Conservation (phyloP, 2,329 filamentous ascomycete species). For the Colletotrichum sp. region DNA sequence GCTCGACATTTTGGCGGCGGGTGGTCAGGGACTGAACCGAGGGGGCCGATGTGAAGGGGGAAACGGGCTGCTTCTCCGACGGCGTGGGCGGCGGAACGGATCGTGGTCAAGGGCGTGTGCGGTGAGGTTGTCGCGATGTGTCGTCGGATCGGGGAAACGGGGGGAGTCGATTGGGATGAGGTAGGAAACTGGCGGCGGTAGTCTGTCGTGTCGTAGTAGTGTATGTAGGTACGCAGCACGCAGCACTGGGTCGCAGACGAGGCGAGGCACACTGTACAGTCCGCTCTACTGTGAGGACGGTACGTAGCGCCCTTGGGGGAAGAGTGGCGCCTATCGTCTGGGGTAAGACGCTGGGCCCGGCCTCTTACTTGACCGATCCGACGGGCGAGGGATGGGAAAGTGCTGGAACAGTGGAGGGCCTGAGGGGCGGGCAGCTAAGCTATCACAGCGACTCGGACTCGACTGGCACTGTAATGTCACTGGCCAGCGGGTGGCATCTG, state of each 20-base stretch:
- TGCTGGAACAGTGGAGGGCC: background rate
- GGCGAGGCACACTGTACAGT: constrained; percentile 18
- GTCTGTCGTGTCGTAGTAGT: background rate
- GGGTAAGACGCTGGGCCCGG: constrained; percentile 15
- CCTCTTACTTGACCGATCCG: constrained; percentile 8
- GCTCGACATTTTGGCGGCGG: constrained; percentile 76
- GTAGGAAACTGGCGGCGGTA: background rate
- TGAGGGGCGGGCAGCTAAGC: background rate
- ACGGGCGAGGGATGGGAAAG: background rate
- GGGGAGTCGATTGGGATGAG: constrained; percentile 3
- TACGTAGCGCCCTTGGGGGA: constrained; percentile 2
- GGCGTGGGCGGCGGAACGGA: background rate
- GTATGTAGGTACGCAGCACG: constrained; percentile 2
- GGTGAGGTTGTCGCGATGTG: constrained; percentile 7
- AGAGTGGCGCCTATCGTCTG: constrained; percentile 10
- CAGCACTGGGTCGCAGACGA: constrained; percentile 7
- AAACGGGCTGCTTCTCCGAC: background rate
- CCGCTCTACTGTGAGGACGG: constrained; percentile 5
- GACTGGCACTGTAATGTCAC: background rate
- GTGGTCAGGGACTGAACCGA: constrained; percentile 18
- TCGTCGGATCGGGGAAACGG: constrained; percentile 13
- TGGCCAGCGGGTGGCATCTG: background rate
- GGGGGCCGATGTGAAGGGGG: constrained; percentile 1
- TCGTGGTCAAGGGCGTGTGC: background rate
- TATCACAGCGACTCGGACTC: background rate